Conservation (phyloP, 371 early-diverging fungal species). For the Mucor plumbeus region DNA sequence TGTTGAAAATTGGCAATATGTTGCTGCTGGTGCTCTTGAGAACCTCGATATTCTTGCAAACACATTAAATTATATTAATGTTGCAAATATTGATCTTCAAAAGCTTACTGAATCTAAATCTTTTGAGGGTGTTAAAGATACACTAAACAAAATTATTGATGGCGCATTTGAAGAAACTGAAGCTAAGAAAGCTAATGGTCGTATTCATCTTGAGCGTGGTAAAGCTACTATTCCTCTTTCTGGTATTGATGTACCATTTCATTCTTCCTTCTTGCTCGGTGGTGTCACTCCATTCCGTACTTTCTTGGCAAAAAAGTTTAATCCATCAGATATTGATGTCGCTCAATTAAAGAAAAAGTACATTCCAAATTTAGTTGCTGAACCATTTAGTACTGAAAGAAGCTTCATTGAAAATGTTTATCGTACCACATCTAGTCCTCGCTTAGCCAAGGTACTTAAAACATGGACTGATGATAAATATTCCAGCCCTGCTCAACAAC, state of each 20-base stretch:
- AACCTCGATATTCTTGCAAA: constrained; percentile 81
- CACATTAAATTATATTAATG: constrained; percentile 82
- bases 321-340: constrained; percentile 80
- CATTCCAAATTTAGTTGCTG: constrained; percentile 95
- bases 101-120: constrained; percentile 87
- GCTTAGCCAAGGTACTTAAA: constrained; percentile 79
- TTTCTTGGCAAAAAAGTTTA: constrained; percentile 83
- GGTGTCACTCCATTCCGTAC: constrained; percentile 94
- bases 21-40: constrained; percentile 88
- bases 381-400: constrained; percentile 83
- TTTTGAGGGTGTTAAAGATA: constrained; percentile 84
- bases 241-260: constrained; percentile 98
- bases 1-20: constrained; percentile 96
- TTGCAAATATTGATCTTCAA: constrained; percentile 79
- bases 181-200: constrained; percentile 68
- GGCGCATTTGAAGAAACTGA: constrained; percentile 77
- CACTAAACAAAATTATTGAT: constrained; percentile 79
- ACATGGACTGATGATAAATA: constrained; percentile 80
- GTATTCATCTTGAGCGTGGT: constrained; percentile 84
- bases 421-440: constrained; percentile 75
- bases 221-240: constrained; percentile 90
- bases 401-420: constrained; percentile 82
- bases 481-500: constrained; percentile 77
- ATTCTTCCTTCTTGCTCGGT: constrained; percentile 88
- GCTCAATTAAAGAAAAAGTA: constrained; percentile 79